A percentile compares a stretch with the other conserved stretches of the same genome.
phyloP scores from a whole-genome alignment of 2,329 filamentous ascomycete genomes.

The Lasiodiplodia sp. region DNA sequence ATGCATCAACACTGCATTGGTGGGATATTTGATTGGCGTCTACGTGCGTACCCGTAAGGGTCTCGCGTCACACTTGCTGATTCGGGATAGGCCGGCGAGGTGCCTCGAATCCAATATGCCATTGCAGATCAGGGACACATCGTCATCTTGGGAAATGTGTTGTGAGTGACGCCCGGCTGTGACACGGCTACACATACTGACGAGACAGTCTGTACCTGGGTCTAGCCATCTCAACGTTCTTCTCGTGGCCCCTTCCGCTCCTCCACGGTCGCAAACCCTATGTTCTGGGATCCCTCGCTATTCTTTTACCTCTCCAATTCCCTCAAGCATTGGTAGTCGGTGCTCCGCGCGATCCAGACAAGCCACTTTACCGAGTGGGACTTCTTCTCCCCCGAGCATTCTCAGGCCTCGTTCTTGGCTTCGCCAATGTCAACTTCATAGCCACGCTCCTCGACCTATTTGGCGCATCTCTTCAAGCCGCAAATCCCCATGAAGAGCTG shows the following conservation, averaged over 20 bases:
- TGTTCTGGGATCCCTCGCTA: slow-evolving; percentile 70
- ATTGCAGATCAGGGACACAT: slow-evolving; percentile 73
- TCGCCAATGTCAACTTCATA: slow-evolving; percentile 80
- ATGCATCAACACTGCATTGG: slow-evolving; percentile 74
- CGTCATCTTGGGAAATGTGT: slow-evolving; percentile 75
- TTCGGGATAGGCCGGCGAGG: slow-evolving; percentile 66
- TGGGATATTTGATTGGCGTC: slow-evolving; percentile 75
- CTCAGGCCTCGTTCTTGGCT: slow-evolving; percentile 74
- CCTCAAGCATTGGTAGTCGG: slow-evolving; percentile 70
- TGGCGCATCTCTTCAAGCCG: slow-evolving; percentile 76
- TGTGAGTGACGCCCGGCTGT: slow-evolving; percentile 44
- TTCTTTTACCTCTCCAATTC: slow-evolving; percentile 76
- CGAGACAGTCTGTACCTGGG: slow-evolving; percentile 67
- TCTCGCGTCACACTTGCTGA: not conserved
- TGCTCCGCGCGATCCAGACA: slow-evolving; percentile 58
- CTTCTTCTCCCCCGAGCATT: slow-evolving; percentile 69
- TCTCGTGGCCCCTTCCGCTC: slow-evolving; percentile 77
- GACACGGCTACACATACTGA: not conserved
- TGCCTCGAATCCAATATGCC: slow-evolving; percentile 80
- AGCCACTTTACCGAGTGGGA: slow-evolving; percentile 60
- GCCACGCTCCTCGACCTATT: slow-evolving; percentile 77
- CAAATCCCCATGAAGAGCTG: slow-evolving; percentile 74
- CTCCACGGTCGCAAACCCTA: slow-evolving; percentile 81
- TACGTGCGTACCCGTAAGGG: slow-evolving; percentile 56
- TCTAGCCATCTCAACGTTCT: slow-evolving; percentile 71